Base-by-base conservation (phyloP, 1,139 yeast genomes). In the Candida glucosophila region DNA sequence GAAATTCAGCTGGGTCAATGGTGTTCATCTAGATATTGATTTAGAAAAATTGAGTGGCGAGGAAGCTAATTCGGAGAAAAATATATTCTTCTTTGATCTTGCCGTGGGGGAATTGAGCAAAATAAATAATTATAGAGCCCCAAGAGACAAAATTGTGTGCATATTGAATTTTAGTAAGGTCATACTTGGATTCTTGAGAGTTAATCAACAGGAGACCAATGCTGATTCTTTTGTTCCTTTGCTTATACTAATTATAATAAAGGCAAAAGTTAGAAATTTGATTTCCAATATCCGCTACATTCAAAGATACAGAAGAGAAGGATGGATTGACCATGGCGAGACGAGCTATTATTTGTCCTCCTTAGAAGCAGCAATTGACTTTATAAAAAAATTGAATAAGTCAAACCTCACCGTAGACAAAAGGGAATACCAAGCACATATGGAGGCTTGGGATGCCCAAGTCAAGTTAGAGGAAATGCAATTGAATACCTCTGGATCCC, bases 191-290 rank as follows among this genome's bases (percentile, higher is more conserved):
- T 64, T 83, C 29, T 67, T 92, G 29, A 75, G 86, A 37, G 80
- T 77, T 30, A 69, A 72, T 20, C 79, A 77, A 29, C 60, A 62
- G 31, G 93, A 83, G 41, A 60, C 70, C 2, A 88, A 88, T 38
- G 99, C 99, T 1, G 99, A 92, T 52, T 73, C 83, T 15, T 92
- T 92, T 49, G 67, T 92, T 15, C 98, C 99, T 0, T 53, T 90
- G 23, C 58, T 92, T 26, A 86, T 92, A 19, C 76, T 77, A 38
- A 80, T 90, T 5, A 70, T 88, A 3, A 53, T 90, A 24, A 77
- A 77, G 39, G 77, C 94, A 1, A 65, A 69, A 27, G 69, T 79
- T 1, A 58, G 58, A 18, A 57, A 75, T 40, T 54, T 92, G 17
- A 67, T 74, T 11, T 83, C 95, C 12, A 88, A 90, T 45, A 55